Base-by-base conservation (phyloP, 2,329 filamentous ascomycete genomes). In the Phoma sp. region DNA sequence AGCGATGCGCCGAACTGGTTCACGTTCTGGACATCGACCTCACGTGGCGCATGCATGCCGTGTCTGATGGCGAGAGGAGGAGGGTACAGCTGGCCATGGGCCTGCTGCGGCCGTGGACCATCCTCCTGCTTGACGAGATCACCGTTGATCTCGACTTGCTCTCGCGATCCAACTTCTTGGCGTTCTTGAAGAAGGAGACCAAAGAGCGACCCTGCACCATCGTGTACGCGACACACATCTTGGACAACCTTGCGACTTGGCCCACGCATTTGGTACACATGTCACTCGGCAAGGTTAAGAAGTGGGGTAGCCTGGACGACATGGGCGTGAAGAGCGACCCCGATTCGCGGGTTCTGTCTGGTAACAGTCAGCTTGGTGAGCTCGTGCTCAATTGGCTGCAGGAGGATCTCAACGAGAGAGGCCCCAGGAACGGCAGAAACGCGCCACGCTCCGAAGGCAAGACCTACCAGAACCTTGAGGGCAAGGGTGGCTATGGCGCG, bases 61-160 rank as follows among this genome's bases (percentile, higher is more conserved):
- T 99, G 6, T 92, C 87, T 1, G 95, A 99, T 71, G 95, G 95
- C 46, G 95, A 99, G 80, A 81, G 95, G 15, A 84, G 95, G 15
- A 84, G 95, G 17, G 95, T 99, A 6, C 95, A 99, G 80, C 83
- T 99, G 7, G 93, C 93, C 58, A 99, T 99, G 95, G 95, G 95
- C 0, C 81, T 99, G 8, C 77, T 99, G 39, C 83, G 94, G 3
- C 95, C 95, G 0, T 99, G 95, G 95, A 88, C 86, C 10, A 89
- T 99, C 3, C 80, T 99, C 25, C 81, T 99, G 48, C 84, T 99
- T 36, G 95, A 99, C 73, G 94, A 98, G 76, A 96, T 98, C 74
- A 99, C 95, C 0, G 95, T 99, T 8, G 95, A 99, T 75, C 81
- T 99, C 58, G 95, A 99, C 76, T 84, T 99, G 54, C 83, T 97